phyloP scores from a whole-genome alignment of 257 asterid genomes.

The Penstemon newberryi region DNA sequence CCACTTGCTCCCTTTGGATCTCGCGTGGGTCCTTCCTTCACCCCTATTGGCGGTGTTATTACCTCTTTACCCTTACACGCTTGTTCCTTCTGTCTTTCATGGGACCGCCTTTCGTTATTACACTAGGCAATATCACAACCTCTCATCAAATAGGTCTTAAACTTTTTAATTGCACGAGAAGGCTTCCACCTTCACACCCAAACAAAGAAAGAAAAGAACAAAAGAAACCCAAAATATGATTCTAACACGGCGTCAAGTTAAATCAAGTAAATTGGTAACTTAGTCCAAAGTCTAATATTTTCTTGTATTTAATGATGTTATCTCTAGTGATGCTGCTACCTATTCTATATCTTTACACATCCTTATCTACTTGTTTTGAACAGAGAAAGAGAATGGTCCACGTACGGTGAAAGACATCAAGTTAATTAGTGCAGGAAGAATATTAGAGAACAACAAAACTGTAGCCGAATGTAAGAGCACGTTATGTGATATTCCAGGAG shows the following conservation, averaged over 20 bases:
- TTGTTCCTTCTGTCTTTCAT: too few relatives aligned
- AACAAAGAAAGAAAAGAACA: background rate
- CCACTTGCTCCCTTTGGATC: too few relatives aligned
- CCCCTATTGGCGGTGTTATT: too few relatives aligned
- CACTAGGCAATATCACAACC: too few relatives aligned
- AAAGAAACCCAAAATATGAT: background rate
- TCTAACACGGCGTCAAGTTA: background rate
- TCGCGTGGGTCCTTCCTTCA: too few relatives aligned
- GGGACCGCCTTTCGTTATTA: too few relatives aligned
- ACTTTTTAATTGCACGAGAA: background rate
- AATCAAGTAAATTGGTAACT: background rate
- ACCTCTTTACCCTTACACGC: too few relatives aligned
- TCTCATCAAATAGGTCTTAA: background rate
- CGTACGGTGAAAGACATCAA: slow-evolving; percentile 73
- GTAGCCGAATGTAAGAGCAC: slow-evolving; percentile 81
- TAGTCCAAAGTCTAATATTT: background rate
- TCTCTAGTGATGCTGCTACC: slow-evolving; percentile 9
- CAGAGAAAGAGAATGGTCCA: slow-evolving; percentile 79
- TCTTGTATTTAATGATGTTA: slow-evolving; percentile 5
- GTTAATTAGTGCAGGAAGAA: slow-evolving; percentile 79
- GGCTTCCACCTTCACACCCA: background rate
- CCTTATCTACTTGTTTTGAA: slow-evolving; percentile 22
- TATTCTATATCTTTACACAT: background rate
- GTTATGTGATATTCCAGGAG: slow-evolving; percentile 75
- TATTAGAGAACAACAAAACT: slow-evolving; percentile 76